A percentile compares a stretch with the other conserved stretches of the same genome.
Evolutionary conservation across 768 basidiomycete genomes (phyloP).

Genomic region (Lentinula detonsa): DNA sequence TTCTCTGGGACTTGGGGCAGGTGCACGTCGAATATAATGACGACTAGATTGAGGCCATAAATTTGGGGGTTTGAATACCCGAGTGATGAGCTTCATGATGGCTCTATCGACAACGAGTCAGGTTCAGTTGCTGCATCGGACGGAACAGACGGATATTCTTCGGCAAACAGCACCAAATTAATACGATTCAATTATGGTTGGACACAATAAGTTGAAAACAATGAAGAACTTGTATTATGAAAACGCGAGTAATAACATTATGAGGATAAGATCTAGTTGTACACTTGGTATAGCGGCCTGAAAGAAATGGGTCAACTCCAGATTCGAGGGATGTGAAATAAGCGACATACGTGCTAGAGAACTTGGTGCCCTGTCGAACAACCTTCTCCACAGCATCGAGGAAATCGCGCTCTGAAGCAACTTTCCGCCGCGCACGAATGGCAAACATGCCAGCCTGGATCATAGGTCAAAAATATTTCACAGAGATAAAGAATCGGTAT

Average conservation of each 20-base stretch:
- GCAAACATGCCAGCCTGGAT: conserved; percentile 99
- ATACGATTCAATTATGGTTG: too few species aligned
- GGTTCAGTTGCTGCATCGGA: neutral
- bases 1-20: conserved; percentile 44
- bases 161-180: too few species aligned
- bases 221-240: neutral
- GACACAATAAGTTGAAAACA: too few species aligned
- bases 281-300: conserved; percentile 89
- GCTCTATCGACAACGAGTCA: neutral
- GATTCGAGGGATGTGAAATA: neutral
- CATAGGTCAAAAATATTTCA: neutral
- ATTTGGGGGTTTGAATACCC: neutral
- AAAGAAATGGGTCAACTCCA: conserved; percentile 8
- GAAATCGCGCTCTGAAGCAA: conserved; percentile 96
- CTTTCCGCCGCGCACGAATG: conserved; percentile 92
- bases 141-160: neutral
- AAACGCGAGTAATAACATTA: neutral
- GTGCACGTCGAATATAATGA: conserved; percentile 27
- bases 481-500: neutral
- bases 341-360: conserved; percentile 83
- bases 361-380: conserved; percentile 95
- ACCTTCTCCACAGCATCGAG: conserved; percentile 98
- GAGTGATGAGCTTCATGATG: neutral
- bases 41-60: neutral
- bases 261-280: conserved; percentile 55